These are phyloP conservation scores for Curvularia sp. DNA, from an alignment of 2,329 filamentous ascomycete species.

Conservation along the genomic window DNA sequence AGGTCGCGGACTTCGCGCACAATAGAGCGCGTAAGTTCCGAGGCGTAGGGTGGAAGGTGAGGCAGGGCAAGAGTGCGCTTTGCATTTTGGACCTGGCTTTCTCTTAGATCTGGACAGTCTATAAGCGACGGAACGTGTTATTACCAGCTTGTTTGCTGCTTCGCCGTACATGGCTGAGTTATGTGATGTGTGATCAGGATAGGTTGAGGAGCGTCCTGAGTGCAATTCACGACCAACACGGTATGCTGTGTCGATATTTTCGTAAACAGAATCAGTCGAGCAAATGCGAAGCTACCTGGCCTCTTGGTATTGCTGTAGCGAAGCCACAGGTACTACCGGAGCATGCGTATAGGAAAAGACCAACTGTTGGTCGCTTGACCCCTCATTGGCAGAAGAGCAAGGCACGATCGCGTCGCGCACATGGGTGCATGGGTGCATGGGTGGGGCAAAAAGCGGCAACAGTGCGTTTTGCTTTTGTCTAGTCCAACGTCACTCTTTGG, in stretches of 20 bases:
- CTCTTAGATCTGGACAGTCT: constrained; percentile 1
- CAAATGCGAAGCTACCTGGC: neutral
- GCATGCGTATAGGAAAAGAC: neutral
- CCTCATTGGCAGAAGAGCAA: constrained; percentile 16
- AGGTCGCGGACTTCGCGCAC: constrained; percentile 92
- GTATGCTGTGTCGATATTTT: neutral
- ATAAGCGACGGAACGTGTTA: constrained; percentile 22
- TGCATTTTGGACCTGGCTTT: constrained; percentile 82
- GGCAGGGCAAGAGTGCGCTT: constrained; percentile 89
- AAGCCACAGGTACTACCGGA: too few species aligned
- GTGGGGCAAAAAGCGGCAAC: constrained; percentile 19
- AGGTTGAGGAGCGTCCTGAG: neutral
- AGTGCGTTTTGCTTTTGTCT: constrained; percentile 23
- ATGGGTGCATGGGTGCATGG: constrained; percentile 10
- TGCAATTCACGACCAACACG: neutral
- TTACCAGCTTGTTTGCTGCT: constrained; percentile 81
- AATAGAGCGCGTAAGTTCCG: constrained; percentile 85
- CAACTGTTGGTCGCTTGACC: constrained; percentile 13
- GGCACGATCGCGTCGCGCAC: constrained; percentile 28
- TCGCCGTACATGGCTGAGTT: constrained; percentile 78
- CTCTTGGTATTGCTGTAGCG: neutral
- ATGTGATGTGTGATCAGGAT: neutral
- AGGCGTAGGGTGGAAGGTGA: constrained; percentile 89
- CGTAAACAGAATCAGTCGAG: neutral
- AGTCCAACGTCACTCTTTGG: constrained; percentile 23